Percentiles rank a stretch among this genome's conserved stretches.
phyloP scores from a whole-genome alignment of 371 early-diverging fungal species.

The Circinella umbellata region DNA sequence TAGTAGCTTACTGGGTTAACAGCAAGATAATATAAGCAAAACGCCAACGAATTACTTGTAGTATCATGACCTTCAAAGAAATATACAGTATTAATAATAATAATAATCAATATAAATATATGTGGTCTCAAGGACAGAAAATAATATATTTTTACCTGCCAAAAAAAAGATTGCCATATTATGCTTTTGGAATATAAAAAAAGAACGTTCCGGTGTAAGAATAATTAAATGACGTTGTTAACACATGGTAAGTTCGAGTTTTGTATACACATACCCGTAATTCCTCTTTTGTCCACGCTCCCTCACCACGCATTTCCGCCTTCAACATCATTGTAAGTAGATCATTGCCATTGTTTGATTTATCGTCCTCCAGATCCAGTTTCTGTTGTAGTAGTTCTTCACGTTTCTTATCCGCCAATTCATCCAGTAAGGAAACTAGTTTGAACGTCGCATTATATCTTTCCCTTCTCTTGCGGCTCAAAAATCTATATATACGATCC shows the following conservation, averaged over 20 bases:
- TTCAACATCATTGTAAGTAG: conserved; percentile 44
- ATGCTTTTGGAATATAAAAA: conserved; percentile 8
- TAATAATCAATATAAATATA: background rate
- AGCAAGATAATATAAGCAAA: conserved; percentile 26
- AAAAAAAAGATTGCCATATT: conserved; percentile 31
- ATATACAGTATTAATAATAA: background rate
- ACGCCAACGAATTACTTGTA: conserved; percentile 21
- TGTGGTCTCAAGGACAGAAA: background rate
- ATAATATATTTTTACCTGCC: conserved; percentile 15
- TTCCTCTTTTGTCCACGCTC: conserved; percentile 21
- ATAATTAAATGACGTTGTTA: background rate
- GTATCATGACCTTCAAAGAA: conserved; percentile 27
- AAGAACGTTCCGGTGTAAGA: no score
- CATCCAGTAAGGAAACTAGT: conserved; percentile 9
- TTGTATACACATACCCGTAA: conserved; percentile 21
- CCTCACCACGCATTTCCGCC: conserved; percentile 30
- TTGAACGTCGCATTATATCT: conserved; percentile 8
- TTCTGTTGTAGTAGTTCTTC: background rate
- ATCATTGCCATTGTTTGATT: conserved; percentile 32
- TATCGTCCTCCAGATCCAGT: background rate
- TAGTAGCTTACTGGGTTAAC: conserved; percentile 18
- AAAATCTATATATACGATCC: background rate
- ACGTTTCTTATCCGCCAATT: conserved; percentile 12
- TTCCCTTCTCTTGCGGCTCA: conserved; percentile 2
- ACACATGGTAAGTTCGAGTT: background rate